Percentiles rank a stretch among this genome's conserved stretches.
Evolutionary conservation across 1,284 basidiomycete genomes (phyloP).

Genomic region (Marasmius sp.): DNA sequence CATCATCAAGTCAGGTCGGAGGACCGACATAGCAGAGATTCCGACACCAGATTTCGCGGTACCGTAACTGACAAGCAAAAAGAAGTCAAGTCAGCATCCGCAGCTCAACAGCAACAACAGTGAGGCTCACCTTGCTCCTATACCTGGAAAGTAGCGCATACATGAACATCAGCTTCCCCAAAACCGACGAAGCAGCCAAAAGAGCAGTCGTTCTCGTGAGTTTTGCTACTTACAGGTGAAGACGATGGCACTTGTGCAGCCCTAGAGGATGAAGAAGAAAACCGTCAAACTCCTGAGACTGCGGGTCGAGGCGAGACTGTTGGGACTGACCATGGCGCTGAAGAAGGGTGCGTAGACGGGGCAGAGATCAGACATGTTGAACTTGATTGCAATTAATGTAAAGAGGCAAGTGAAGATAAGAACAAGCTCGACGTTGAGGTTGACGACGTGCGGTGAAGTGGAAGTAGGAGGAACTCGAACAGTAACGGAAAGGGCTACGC

Average conservation of each 20-base stretch:
- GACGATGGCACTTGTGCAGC: constrained; percentile 95
- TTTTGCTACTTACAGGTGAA: constrained; percentile 82
- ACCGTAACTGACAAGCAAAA: constrained; percentile 63
- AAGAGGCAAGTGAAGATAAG: background rate
- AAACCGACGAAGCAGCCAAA: background rate
- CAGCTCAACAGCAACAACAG: constrained; percentile 8
- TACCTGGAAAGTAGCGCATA: constrained; percentile 41
- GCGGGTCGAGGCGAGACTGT: constrained; percentile 11
- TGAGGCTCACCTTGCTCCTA: constrained; percentile 65
- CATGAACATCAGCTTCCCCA: constrained; percentile 3
- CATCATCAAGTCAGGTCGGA: constrained; percentile 94
- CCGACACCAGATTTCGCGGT: constrained; percentile 99
- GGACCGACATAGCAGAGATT: constrained; percentile 97
- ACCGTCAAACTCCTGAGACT: constrained; percentile 4
- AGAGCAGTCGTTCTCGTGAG: background rate
- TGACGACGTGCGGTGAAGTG: background rate
- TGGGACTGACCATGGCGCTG: constrained; percentile 80
- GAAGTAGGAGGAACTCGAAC: too few species aligned
- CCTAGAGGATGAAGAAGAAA: constrained; percentile 45
- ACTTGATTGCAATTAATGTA: background rate
- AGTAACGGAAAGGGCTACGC: background rate
- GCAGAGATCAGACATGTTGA: constrained; percentile 79
- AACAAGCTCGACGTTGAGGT: background rate
- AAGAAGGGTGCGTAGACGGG: constrained; percentile 98
- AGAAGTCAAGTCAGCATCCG: constrained; percentile 5